A percentile compares a stretch with the other conserved stretches of the same genome.
phyloP scores from a whole-genome alignment of 2,329 filamentous ascomycete species.

The Alternaria metachromatica region DNA sequence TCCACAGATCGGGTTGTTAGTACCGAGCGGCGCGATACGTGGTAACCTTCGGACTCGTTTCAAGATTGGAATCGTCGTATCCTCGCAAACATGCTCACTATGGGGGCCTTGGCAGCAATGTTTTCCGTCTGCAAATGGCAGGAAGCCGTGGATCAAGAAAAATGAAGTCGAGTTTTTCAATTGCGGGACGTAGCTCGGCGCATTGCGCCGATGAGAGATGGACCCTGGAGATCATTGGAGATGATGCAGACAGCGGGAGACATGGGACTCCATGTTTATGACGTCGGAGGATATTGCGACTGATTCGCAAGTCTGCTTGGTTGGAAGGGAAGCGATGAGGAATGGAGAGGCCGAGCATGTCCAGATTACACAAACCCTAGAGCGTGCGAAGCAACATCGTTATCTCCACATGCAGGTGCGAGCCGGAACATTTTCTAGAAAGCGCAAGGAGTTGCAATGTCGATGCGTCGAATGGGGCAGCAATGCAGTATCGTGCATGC shows the following conservation, averaged over 20 bases:
- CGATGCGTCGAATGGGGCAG: constrained; percentile 10
- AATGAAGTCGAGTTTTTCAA: constrained; percentile 6
- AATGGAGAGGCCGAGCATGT: constrained; percentile 16
- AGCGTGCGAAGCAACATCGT: constrained; percentile 4
- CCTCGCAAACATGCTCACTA: constrained; percentile 12
- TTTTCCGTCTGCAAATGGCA: constrained; percentile 4
- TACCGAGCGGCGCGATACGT: constrained; percentile 12
- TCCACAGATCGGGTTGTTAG: constrained; percentile 23
- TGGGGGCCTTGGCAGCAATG: constrained; percentile 6
- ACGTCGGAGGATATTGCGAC: constrained; percentile 15
- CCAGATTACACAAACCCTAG: constrained; percentile 3
- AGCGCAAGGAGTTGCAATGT: constrained; percentile 6
- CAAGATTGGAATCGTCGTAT: constrained; percentile 13
- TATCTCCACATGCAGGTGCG: constrained; percentile 10
- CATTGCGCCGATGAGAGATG: constrained; percentile 7
- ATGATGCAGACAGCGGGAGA: constrained; percentile 13
- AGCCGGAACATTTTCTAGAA: constrained; percentile 2
- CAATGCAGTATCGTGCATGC: constrained; percentile 10
- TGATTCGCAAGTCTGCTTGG: not conserved
- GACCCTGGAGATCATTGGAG: constrained; percentile 24
- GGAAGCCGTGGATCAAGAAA: constrained; percentile 19
- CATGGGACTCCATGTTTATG: constrained; percentile 21
- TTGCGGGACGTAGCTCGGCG: constrained; percentile 6
- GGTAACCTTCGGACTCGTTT: constrained; percentile 14
- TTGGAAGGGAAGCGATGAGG: not conserved